A percentile compares a stretch with the other conserved stretches of the same genome.
Evolutionary conservation across 768 basidiomycete genomes (phyloP).

Genomic region (Suillus subalutaceus): DNA sequence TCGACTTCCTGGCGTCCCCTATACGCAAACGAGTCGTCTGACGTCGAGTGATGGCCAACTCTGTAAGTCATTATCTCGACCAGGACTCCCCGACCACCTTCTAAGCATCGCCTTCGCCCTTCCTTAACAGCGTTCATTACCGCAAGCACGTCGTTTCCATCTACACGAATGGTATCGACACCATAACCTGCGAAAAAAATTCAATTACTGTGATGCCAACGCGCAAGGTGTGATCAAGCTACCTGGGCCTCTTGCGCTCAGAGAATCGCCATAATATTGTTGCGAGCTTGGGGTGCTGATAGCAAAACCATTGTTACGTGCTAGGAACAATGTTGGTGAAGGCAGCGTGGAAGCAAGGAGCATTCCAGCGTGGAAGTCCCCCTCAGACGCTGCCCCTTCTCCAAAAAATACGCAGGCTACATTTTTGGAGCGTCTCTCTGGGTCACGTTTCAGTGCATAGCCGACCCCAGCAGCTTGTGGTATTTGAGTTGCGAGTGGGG

Average conservation of each 20-base stretch:
- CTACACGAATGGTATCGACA: constrained; percentile 88
- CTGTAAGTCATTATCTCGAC: constrained; percentile 93
- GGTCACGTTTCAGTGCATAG: constrained; percentile 83
- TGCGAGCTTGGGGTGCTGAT: constrained; percentile 91
- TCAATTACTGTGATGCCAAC: neutral
- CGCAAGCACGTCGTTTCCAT: constrained; percentile 91
- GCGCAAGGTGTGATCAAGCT: constrained; percentile 20
- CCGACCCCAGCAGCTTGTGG: constrained; percentile 94
- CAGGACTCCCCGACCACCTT: constrained; percentile 79
- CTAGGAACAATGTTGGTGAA: constrained; percentile 73
- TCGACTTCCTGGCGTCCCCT: constrained; percentile 89
- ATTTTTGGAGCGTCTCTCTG: constrained; percentile 63
- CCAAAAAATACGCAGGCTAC: constrained; percentile 92
- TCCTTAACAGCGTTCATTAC: constrained; percentile 76
- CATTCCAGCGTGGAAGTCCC: constrained; percentile 93
- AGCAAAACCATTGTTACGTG: constrained; percentile 89
- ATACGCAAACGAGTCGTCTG: constrained; percentile 95
- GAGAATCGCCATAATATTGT: constrained; percentile 92
- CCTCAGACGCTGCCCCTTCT: constrained; percentile 93
- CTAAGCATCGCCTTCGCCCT: constrained; percentile 69
- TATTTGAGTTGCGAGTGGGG: constrained; percentile 91
- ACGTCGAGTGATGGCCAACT: constrained; percentile 93
- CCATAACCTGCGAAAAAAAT: constrained; percentile 54
- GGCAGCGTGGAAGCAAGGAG: constrained; percentile 78
- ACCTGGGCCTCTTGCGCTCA: constrained; percentile 85